Conservation (phyloP, 495 filamentous ascomycete genomes). For the Cladorrhinum samala region DNA sequence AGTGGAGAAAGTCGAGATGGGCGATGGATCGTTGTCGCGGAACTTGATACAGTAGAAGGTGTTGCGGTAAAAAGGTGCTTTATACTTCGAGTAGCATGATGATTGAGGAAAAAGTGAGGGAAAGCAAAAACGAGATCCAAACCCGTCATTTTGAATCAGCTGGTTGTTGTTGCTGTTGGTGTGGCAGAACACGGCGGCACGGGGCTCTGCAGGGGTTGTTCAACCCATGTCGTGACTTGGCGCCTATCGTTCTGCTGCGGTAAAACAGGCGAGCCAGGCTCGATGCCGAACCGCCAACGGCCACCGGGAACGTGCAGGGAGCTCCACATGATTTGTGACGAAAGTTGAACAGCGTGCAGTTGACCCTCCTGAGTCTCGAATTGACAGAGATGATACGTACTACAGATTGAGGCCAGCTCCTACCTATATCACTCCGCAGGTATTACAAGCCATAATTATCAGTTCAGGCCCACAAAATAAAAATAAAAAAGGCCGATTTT, state of each 20-base stretch:
- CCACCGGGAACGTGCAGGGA: neutral
- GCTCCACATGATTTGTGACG: no score
- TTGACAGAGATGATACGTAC: no score
- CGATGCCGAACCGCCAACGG: neutral
- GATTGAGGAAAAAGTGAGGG: no score
- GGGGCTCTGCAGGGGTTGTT: neutral
- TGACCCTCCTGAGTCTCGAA: no score
- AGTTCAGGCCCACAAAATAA: no score
- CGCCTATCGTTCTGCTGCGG: no score
- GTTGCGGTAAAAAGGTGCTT: neutral
- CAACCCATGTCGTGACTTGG: slow-evolving; percentile 8
- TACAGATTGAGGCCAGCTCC: no score
- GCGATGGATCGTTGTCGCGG: neutral
- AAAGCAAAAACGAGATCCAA: neutral
- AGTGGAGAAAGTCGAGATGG: neutral
- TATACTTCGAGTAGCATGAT: no score
- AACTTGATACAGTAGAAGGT: neutral
- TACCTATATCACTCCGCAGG: no score
- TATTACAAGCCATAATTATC: no score
- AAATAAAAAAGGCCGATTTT: no score
- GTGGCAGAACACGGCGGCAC: slow-evolving; percentile 11
- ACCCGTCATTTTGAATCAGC: slow-evolving; percentile 6
- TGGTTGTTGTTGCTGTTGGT: neutral
- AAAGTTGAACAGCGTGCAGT: neutral
- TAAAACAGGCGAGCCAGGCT: neutral